Base-by-base conservation (phyloP, 192 early-diverging fungal species). In the Coemansia sp. region DNA sequence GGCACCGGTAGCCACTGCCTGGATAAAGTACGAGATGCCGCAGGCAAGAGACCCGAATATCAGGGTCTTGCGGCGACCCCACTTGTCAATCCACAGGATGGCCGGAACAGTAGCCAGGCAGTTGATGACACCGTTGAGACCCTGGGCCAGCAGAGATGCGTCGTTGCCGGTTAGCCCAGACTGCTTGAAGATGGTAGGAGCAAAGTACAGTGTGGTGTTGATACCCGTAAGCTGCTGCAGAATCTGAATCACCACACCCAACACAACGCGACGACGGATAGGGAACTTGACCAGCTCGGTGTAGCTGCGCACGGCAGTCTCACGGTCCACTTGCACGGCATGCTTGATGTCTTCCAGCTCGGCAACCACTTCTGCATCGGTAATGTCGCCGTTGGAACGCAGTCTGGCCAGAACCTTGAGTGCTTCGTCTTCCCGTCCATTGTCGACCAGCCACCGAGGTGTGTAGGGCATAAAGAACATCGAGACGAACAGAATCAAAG, bases 141-240 rank as follows among this genome's bases (percentile, higher is more conserved):
- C 87, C n/a, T 87, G 82, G 5, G 85, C 84, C 51, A 79, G 56
- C 40, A 85, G 62, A 45, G 80, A 75, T 28, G 83, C 68, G 31
- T 79, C 71, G 46, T 66, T 31, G 36, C 72, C 69, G 36, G 53
- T 76, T 44, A 84, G 60, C 11, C 78, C 74, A 7, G 76, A 40
- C 49, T 85, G 77, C 61, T 78, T 59, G 69, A 88, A 85, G 16
- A 86, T 71, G 2, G 68, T 68, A 2, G 85, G 62, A 16, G 84
- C 82, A 62, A 84, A 90, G 81, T 91, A 93, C 83, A 94, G 83
- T 39, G 90, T 83, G 46, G 87, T 82, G 65, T 93, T 96, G 76
- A 93, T 89, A 42, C 92, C 93, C 11, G 89, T 93, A 31, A 87
- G 69, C 66, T 93, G 91, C 60, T 90, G 87, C 66, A 89, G 86